phyloP scores from a whole-genome alignment of 768 basidiomycete species.

The Galerina sulciceps region DNA sequence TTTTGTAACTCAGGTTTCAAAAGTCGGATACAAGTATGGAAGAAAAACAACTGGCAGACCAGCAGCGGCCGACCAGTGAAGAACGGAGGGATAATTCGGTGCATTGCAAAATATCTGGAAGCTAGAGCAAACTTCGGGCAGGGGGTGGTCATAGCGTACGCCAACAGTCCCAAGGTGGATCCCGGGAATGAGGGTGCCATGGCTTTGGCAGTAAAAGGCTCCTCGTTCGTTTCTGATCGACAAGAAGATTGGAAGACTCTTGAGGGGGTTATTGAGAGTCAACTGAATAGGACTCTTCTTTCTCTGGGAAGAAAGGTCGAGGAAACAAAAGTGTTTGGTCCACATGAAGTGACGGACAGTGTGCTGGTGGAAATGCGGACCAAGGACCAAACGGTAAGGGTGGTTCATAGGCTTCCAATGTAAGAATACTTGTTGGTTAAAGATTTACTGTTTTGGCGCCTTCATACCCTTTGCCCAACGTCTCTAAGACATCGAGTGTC shows the following conservation, averaged over 20 bases:
- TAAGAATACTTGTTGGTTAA: too few species aligned
- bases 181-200: not conserved
- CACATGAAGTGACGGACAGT: not conserved
- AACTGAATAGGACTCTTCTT: not conserved
- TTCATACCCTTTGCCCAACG: too few species aligned
- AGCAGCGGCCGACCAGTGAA: slow-evolving; percentile 61
- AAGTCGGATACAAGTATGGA: slow-evolving; percentile 73
- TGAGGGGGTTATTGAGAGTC: not conserved
- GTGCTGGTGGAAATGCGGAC: not conserved
- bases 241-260: not conserved
- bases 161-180: not conserved
- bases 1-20: slow-evolving; percentile 58
- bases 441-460: too few species aligned
- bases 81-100: slow-evolving; percentile 72
- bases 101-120: slow-evolving; percentile 65
- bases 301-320: not conserved
- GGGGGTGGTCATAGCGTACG: slow-evolving; percentile 48
- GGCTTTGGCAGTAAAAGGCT: not conserved
- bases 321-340: not conserved
- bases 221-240: not conserved
- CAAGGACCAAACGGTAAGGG: too few species aligned
- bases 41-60: slow-evolving; percentile 51
- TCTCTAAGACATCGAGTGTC: too few species aligned
- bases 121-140: slow-evolving; percentile 56
- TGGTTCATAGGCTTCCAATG: too few species aligned